Evolutionary conservation across 1,284 basidiomycete species (phyloP), one percentile per base, ranked within the genome.

Genomic region (Laetiporus sulphureus): DNA sequence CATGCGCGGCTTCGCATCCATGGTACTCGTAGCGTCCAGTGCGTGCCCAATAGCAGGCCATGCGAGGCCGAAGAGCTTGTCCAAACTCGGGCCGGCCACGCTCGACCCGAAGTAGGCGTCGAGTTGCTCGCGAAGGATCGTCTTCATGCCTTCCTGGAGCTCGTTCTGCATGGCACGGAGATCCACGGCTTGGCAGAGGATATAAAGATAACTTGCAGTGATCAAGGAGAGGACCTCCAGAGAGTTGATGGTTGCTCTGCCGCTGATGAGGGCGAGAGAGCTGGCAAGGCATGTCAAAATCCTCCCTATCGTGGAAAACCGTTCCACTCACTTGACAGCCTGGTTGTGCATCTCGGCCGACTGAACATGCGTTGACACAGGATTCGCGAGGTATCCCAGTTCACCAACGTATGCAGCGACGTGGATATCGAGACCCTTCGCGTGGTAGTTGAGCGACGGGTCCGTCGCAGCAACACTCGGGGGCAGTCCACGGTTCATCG

Each of bases 281-380:
- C 85, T 89, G 48, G 36, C 45, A 34, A 38, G 18, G 4, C 21
- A 42, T 40, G 32, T 10, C 44, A 52, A 25, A 50, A 42, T 44
- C 32, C 7, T 23, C 3, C 5, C 30, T 37, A 39, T 35, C 39
- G 15, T 20, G 18, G 37, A 19, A 43, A 19, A 18, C 11, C 32
- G n/a, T 43, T 23, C 19, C 35, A 65, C 81, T 51, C 49, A 86
- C 83, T 89, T 91, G 56, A 91, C 73, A 32, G 86, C 82, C 60
- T 91, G 89, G 56, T 91, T 92, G 55, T 90, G 85, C 82, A 90
- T 87, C 63, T 91, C 88, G 0, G 87, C 87, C 3, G 81, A 83
- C 55, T 91, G 86, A 22, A 90, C 79, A 56, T 89, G 87, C 3
- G 89, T 90, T 8, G 83, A 84, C 1, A 93, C 89, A 0, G 91